A percentile compares a stretch with the other conserved stretches of the same genome.
These are phyloP conservation scores for Theileria orientalis DNA, from an alignment of 169 alveolate species.

Conservation along the genomic window DNA sequence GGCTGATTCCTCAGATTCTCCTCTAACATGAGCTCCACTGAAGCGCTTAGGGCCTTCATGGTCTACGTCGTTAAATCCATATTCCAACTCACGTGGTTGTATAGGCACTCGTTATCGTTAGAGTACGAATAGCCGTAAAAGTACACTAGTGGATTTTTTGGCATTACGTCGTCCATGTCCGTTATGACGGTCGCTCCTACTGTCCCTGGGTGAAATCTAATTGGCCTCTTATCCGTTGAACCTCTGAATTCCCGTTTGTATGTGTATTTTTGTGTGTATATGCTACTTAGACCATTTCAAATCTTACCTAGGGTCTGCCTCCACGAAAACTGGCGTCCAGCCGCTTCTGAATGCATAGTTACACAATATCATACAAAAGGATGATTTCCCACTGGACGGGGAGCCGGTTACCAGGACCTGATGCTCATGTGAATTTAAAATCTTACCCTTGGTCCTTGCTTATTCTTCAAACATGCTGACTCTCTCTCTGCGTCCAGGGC, in stretches of 20 bases:
- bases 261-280: conserved; percentile 31
- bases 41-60: conserved; percentile 45
- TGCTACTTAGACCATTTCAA: neutral
- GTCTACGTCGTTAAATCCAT: conserved; percentile 28
- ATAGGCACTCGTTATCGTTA: conserved; percentile 75
- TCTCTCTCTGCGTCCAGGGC: conserved; percentile 80
- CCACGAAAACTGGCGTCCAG: conserved; percentile 81
- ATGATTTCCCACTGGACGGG: conserved; percentile 84
- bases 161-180: conserved; percentile 30
- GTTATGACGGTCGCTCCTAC: conserved; percentile 64
- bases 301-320: conserved; percentile 80
- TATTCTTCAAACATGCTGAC: conserved; percentile 76
- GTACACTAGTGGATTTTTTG: conserved; percentile 74
- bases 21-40: conserved; percentile 46
- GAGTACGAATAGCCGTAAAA: conserved; percentile 79
- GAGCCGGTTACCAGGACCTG: conserved; percentile 83
- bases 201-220: conserved; percentile 80
- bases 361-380: conserved; percentile 76
- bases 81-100: conserved; percentile 51
- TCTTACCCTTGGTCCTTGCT: conserved; percentile 80
- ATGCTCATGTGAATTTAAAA: neutral
- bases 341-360: conserved; percentile 84
- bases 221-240: conserved; percentile 69
- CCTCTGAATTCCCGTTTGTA: conserved; percentile 68
- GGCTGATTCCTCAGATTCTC: conserved; percentile 7